phyloP scores from a whole-genome alignment of 805 yeast genomes.

The Nakazawaea populi region DNA sequence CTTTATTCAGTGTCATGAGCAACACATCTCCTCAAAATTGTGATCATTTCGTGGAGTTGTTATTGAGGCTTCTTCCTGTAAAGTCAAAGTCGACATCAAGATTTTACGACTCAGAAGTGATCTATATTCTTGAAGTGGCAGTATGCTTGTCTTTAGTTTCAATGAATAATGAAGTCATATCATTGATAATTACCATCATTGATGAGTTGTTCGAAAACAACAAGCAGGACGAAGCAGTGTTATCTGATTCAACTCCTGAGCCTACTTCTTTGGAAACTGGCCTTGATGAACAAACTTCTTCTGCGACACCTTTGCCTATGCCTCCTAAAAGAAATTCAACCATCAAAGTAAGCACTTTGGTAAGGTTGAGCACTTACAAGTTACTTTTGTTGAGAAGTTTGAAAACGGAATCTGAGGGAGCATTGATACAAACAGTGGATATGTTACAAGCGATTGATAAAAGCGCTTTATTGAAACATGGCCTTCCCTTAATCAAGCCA shows the following conservation, averaged over 20 bases:
- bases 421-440: slow-evolving; percentile 20
- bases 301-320: background rate
- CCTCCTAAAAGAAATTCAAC: slow-evolving; percentile 10
- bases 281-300: background rate
- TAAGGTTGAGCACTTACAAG: slow-evolving; percentile 48
- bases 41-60: slow-evolving; percentile 24
- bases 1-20: slow-evolving; percentile 48
- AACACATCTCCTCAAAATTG: slow-evolving; percentile 29
- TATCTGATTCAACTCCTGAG: slow-evolving; percentile 5
- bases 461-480: slow-evolving; percentile 40
- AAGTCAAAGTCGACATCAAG: slow-evolving; percentile 15
- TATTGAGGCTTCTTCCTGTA: slow-evolving; percentile 29
- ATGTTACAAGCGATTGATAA: slow-evolving; percentile 25
- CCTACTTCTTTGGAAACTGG: background rate
- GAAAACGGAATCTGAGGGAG: slow-evolving; percentile 14
- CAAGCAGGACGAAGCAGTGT: background rate
- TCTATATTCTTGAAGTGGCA: slow-evolving; percentile 25
- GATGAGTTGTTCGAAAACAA: slow-evolving; percentile 14
- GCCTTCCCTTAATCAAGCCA: slow-evolving; percentile 37
- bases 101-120: slow-evolving; percentile 20
- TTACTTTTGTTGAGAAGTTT: slow-evolving; percentile 38
- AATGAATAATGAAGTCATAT: slow-evolving; percentile 19
- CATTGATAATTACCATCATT: slow-evolving; percentile 15
- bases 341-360: slow-evolving; percentile 20
- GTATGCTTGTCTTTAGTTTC: slow-evolving; percentile 26